Evolutionary conservation across 1,284 basidiomycete species (phyloP).

Genomic region (Puccinia hordei): DNA sequence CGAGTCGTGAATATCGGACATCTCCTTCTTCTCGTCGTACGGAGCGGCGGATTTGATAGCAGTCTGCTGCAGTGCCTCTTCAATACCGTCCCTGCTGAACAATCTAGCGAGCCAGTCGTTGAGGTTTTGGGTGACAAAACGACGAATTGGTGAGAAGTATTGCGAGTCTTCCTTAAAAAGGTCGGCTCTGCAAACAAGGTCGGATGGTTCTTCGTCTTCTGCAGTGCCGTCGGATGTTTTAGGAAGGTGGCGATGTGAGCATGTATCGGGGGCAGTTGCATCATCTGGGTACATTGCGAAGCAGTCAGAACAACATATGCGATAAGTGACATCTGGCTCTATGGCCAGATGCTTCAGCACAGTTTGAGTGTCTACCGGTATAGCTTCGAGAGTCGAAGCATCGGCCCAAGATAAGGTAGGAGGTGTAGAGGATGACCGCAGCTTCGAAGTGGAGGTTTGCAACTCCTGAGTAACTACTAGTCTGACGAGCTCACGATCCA

Average conservation of each 20-base stretch:
- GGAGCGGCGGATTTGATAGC: neutral
- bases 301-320: conserved; percentile 5
- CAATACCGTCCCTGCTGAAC: neutral
- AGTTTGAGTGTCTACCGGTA: neutral
- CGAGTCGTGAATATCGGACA: conserved; percentile 28
- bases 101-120: conserved; percentile 27
- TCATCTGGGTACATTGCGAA: conserved; percentile 27
- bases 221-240: neutral
- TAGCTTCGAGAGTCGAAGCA: neutral
- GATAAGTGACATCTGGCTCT: conserved; percentile 1
- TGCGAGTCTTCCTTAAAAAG: neutral
- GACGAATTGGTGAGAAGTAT: neutral
- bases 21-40: neutral
- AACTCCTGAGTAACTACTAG: neutral
- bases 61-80: neutral
- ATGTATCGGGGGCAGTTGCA: neutral
- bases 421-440: too few relatives aligned
- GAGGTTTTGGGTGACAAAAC: neutral
- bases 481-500: neutral
- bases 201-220: neutral
- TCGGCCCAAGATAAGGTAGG: neutral
- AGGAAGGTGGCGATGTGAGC: neutral
- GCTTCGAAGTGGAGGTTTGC: neutral
- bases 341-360: neutral
- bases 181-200: neutral